Base-by-base conservation (phyloP, 805 yeast genomes). In the Pichia manshurica region DNA sequence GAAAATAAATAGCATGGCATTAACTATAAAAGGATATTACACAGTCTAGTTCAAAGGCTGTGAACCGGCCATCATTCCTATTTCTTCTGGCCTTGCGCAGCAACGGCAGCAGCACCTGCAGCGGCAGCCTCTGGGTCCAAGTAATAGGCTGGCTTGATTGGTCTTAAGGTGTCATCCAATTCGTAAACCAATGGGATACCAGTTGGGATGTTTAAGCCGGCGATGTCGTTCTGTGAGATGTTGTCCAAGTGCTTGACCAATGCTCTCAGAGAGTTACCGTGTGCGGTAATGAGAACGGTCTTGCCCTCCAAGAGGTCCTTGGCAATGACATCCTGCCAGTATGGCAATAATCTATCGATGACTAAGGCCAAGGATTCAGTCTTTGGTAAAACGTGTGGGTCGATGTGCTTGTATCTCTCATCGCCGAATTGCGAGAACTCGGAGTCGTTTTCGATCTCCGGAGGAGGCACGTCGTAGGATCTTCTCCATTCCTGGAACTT, bases 51-150 rank as follows among this genome's bases (percentile, higher is more conserved):
- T 35, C 28, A 13, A 34, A 19, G 7, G 22, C 7, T 2, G 3
- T n/a, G 3, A 36, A 12, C 19, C 22, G 22, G 19, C 13, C 6
- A 40, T 10, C 23, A 6, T 15, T 17, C 19, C 51, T 68, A 73
- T 61, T 78, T 77, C 75, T 79, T 80, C 68, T 76, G 76, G 70
- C 98, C 98, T 77, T 90, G 98, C 63, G 87, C 87, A 63, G 97
- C 98, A 62, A 90, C 98, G 52, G 96, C 96, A 66, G 97, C 97
- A 58, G 97, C 98, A 79, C 98, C 98, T 48, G 96, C 96, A 56
- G 90, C 96, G 65, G 98, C 98, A 65, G 97, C 98, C 77, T 88
- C 97, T 64, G 98, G 98, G 75, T 90, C 98, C 73, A 90, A 84
- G 83, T 90, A 90, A 81, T 90, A 88, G 61, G 95, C 82, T 60